Evolutionary conservation across 2,329 filamentous ascomycete species (phyloP), one percentile per base, ranked within the genome.

Genomic region (Trichophaea hybrida): DNA sequence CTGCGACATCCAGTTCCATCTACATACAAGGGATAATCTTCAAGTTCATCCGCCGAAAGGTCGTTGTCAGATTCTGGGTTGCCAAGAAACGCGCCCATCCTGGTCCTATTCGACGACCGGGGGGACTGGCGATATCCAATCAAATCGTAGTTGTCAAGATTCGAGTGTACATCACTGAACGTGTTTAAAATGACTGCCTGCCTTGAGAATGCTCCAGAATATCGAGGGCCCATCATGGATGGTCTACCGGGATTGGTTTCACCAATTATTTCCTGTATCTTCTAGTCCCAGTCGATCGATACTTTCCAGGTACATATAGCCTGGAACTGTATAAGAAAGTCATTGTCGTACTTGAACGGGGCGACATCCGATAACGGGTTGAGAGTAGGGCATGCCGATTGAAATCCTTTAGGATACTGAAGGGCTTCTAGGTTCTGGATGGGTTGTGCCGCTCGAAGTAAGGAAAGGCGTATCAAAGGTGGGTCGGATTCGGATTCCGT

Each of bases 281-380:
- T 90, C 66, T 84, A 79, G 70, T 94, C 86, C 81, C 95, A 98
- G 70, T 97, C 90, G 48, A 90, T 74, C 0, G 89, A 94, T 12
- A 93, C 93, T 75, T 96, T 94, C 77, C 97, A 93, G 64, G 88
- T 94, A 75, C 96, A 97, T 17, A 95, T 88, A 68, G 81, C 81
- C 75, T 96, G 88, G 78, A 98, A 98, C 71, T 98, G 93, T 33
- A 98, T 78, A 74, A 98, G 76, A 77, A 98, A 98, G 68, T 85
- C 84, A 69, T 89, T 87, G 74, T 97, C 89, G 73, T 98, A 98
- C 72, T 94, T 90, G 76, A 94, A 94, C 75, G 90, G 91, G 73
- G 85, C 87, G 38, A 80, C 78, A 33, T 88, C 85, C 13, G 85
- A 85, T 62, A 69, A 74, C 44, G 80, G 77, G 72, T 97, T 97